Base-by-base conservation (phyloP, 305 asterid genomes). In the Caryopteris hybrid region DNA sequence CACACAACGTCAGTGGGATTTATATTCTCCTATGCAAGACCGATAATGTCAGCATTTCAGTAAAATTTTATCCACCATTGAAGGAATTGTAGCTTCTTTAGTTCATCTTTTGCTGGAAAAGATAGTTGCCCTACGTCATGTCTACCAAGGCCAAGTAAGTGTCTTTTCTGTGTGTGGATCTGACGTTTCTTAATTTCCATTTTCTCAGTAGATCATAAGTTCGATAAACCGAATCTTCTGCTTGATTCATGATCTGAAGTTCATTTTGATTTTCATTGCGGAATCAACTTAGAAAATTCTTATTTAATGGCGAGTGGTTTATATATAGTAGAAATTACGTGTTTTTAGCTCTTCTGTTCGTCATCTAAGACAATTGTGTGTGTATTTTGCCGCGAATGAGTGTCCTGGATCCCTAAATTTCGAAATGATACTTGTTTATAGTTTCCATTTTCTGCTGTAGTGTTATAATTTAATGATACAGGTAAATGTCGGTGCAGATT, bases 81-180 rank as follows among this genome's bases (percentile, higher is more conserved):
- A 18, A 46, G n/a, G 31, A 53, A 33, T 71, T 60, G 1, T 12
- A 12, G 68, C 21, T 54, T 67, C 61, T 34, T 46, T 33, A 4
- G 17, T 25, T 47, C 63, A 14, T 23, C 45, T 22, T 41, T 36
- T 21, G 69, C 74, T 22, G 34, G 42, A 12, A 16, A 45, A 61
- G 31, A 43, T 36, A 17, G 50, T 42, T 58, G 72, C 73, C 58
- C 31, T 36, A 0, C 76, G 59, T 60, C 76, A 90, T 92, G 98
- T 80, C 96, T 80, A 64, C 96, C 75, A 90, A 86, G 77, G 71
- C 96, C 81, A 90, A 80, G 97, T 92, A 75, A 85, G 93, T 78
- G 21, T 52, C 20, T 48, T 63, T 58, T 21, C 18, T 3, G 47
- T 14, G n/a, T 33, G 18, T 70, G 84, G 96, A 88, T 89, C 91